Base-by-base conservation (phyloP, 139 green algal genomes). In the Micractinium sp. region DNA sequence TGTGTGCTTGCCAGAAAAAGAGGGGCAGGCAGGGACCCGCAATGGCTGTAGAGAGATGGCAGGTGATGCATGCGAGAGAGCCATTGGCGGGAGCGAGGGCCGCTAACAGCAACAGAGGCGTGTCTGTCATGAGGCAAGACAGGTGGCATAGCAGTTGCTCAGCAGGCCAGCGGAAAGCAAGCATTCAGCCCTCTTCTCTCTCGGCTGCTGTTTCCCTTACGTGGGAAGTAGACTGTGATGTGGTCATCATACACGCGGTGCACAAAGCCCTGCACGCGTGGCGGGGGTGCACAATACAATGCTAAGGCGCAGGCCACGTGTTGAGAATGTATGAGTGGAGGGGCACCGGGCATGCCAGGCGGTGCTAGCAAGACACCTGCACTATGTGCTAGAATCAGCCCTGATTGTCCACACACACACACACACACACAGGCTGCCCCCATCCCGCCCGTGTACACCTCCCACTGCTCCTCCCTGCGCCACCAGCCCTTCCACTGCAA, bases 171-270 rank as follows among this genome's bases (percentile, higher is more conserved):
- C n/a, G n/a, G n/a, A n/a, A n/a, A n/a, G n/a, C n/a, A n/a, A n/a
- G n/a, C n/a, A n/a, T n/a, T n/a, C n/a, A n/a, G n/a, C n/a, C n/a
- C n/a, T n/a, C n/a, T n/a, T 56, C 47, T 56, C 7, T 9, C 47
- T 56, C 47, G 5, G 47, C 47, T 9, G 69, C 69, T 76, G 25
- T 35, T 35, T 13, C 60, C 61, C 82, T 60, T 25, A 87, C 83
- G 14, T 67, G 83, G 66, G 25, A 87, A 87, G 83, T 41, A 87
- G 27, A 87, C 83, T 1, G 83, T 81, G 67, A 87, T 67, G 83
- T 63, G 83, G 38, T 87, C 83, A 27, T 87, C 83, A 39, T 36
- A 87, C 83, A 80, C 83, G 0, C 29, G 66, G 19, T 87, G 83
- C 66, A 81, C 67, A n/a, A 80, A 39, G 22, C 83, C 83, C 82